Base-by-base conservation (phyloP, 371 early-diverging fungal genomes). In the Cokeromyces recurvatus region DNA sequence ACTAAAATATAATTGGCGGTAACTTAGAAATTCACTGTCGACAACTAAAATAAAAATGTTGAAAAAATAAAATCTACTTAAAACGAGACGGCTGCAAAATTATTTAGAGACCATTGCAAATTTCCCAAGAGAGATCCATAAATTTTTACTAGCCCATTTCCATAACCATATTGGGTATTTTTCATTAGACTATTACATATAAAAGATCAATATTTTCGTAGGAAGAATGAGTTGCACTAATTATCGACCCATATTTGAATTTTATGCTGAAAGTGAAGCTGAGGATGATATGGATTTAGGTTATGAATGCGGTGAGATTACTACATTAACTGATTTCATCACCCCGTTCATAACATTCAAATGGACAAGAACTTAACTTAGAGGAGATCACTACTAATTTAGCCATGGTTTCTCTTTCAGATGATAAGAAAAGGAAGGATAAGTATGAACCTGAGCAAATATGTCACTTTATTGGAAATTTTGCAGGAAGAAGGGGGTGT, bases 141-240 rank as follows among this genome's bases (percentile, higher is more conserved):
- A 27, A 27, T 27, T 27, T 27, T 27, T 27, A 27, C n/a, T n/a
- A n/a, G n/a, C n/a, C n/a, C n/a, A n/a, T n/a, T n/a, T n/a, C n/a
- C n/a, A n/a, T n/a, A n/a, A n/a, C n/a, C n/a, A n/a, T n/a, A n/a
- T n/a, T 29, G n/a, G n/a, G n/a, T n/a, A n/a, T n/a, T n/a, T n/a
- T n/a, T n/a, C n/a, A n/a, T 19, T 35, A 42, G 32, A 43, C 43
- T 32, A 43, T 43, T 43, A 32, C 43, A 43, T 43, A 43, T 43
- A 43, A 43, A 43, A 43, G 43, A 43, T 43, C 43, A 43, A 43
- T 43, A 43, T 43, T 43, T 43, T 43, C 43, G 43, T 43, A 43
- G 31, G 31, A 42, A 42, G 43, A 42, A 44, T 44, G 44, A 34
- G 34, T 44, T 44, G 44, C 44, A 44, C 44, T 44, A 44, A 44